Percentiles rank a stretch among this genome's conserved stretches.
Evolutionary conservation across 352 stramenopile species (phyloP).

Genomic region (Peronospora belbahrii): DNA sequence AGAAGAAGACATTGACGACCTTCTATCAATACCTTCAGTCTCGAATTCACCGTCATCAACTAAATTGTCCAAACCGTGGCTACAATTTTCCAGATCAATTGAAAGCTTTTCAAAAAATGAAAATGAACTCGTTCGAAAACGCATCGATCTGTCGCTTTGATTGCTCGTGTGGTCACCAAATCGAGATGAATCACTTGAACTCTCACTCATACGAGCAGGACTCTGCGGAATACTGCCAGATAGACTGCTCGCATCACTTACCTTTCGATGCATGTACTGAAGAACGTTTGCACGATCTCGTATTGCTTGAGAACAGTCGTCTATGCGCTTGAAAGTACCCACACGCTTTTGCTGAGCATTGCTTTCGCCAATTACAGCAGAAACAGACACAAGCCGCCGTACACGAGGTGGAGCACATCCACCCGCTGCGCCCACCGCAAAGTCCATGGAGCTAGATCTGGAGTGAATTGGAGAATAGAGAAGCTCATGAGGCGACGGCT

Average conservation of each 20-base stretch:
- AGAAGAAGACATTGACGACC: slow-evolving; percentile 22
- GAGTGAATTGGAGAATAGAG: slow-evolving; percentile 30
- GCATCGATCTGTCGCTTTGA: slow-evolving; percentile 35
- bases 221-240: slow-evolving; percentile 52
- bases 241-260: slow-evolving; percentile 73
- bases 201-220: slow-evolving; percentile 49
- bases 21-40: slow-evolving; percentile 18
- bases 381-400: slow-evolving; percentile 35
- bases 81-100: slow-evolving; percentile 50
- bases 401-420: slow-evolving; percentile 18
- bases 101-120: slow-evolving; percentile 85
- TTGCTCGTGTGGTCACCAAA: slow-evolving; percentile 42
- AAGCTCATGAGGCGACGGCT: slow-evolving; percentile 17
- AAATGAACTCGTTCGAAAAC: slow-evolving; percentile 70
- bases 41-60: slow-evolving; percentile 34
- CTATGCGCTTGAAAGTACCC: slow-evolving; percentile 16
- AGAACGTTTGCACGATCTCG: slow-evolving; percentile 81
- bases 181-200: slow-evolving; percentile 62
- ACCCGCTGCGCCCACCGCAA: slow-evolving; percentile 16
- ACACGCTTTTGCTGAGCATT: slow-evolving; percentile 17
- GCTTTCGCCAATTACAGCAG: slow-evolving; percentile 6
- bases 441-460: slow-evolving; percentile 28
- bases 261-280: slow-evolving; percentile 82
- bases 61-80: slow-evolving; percentile 43
- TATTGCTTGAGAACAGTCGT: slow-evolving; percentile 57